Evolutionary conservation across 257 asterid species (phyloP).

Genomic region (Capsicum chinense): DNA sequence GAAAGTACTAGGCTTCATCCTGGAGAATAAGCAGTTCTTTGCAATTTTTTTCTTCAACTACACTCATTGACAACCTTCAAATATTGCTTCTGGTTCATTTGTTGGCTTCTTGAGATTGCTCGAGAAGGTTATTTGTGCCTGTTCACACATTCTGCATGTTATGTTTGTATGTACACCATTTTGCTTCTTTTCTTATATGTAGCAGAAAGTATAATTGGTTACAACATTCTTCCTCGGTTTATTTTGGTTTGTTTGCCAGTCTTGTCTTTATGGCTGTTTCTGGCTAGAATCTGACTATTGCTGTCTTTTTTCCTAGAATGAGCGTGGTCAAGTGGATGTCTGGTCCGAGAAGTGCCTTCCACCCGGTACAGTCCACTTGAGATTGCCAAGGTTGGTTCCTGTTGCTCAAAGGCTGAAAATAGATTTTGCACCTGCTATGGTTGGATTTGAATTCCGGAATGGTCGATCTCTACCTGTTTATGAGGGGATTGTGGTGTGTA

Average conservation of each 20-base stretch:
- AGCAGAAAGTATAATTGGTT: neutral
- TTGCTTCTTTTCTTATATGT: neutral
- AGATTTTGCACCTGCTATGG: slow-evolving; percentile 93
- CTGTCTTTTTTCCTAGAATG: slow-evolving; percentile 58
- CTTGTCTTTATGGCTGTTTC: slow-evolving; percentile 15
- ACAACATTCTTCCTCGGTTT: neutral
- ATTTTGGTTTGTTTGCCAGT: slow-evolving; percentile 1
- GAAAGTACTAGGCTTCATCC: no score
- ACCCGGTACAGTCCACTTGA: slow-evolving; percentile 90
- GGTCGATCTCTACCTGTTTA: slow-evolving; percentile 70
- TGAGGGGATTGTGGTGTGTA: slow-evolving; percentile 90
- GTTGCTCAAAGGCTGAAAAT: slow-evolving; percentile 76
- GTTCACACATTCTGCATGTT: neutral
- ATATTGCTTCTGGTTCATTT: neutral
- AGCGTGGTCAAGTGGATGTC: slow-evolving; percentile 94
- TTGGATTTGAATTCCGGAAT: slow-evolving; percentile 88
- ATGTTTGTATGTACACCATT: neutral
- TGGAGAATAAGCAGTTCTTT: no score
- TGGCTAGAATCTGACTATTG: slow-evolving; percentile 29
- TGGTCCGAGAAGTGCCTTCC: slow-evolving; percentile 99
- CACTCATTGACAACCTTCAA: no score
- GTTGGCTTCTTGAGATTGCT: slow-evolving; percentile 17
- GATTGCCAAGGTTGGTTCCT: slow-evolving; percentile 64
- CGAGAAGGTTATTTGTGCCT: neutral
- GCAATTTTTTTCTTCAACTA: no score